phyloP scores from a whole-genome alignment of 805 yeast genomes.

The Alloascoidea hylecoeti region DNA sequence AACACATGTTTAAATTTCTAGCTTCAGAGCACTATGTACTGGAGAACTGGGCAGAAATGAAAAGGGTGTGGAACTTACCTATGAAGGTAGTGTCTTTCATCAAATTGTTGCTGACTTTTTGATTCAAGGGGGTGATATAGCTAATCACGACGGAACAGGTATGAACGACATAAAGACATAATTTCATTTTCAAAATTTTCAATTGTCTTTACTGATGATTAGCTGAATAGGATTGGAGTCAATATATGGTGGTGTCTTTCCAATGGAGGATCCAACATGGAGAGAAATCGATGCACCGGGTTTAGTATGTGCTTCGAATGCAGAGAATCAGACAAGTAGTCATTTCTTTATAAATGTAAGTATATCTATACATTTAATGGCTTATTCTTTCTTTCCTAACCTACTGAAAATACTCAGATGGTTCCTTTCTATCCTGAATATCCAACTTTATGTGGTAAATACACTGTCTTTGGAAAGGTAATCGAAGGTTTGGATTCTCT shows the following conservation, averaged over 20 bases:
- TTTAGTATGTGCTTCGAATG: neutral
- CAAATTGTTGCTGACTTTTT: neutral
- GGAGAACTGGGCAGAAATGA: constrained; percentile 1
- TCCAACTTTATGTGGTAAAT: neutral
- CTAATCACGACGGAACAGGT: neutral
- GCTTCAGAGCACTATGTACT: neutral
- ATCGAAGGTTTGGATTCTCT: neutral
- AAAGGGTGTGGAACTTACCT: neutral
- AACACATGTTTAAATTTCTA: too few relatives aligned
- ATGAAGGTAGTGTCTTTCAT: neutral
- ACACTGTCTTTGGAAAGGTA: neutral
- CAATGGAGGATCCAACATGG: neutral
- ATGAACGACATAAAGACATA: too few relatives aligned
- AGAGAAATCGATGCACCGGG: constrained; percentile 1
- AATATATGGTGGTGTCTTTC: neutral
- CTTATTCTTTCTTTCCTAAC: neutral
- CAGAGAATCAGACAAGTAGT: neutral
- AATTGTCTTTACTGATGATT: too few relatives aligned
- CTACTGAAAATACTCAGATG: neutral
- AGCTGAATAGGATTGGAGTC: neutral
- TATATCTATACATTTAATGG: neutral
- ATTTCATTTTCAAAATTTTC: too few relatives aligned
- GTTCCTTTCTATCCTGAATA: neutral
- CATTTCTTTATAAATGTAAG: neutral
- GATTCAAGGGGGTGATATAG: neutral